These are phyloP conservation scores for Polychaeton citri DNA, from an alignment of 2,329 filamentous ascomycete genomes.

Conservation along the genomic window DNA sequence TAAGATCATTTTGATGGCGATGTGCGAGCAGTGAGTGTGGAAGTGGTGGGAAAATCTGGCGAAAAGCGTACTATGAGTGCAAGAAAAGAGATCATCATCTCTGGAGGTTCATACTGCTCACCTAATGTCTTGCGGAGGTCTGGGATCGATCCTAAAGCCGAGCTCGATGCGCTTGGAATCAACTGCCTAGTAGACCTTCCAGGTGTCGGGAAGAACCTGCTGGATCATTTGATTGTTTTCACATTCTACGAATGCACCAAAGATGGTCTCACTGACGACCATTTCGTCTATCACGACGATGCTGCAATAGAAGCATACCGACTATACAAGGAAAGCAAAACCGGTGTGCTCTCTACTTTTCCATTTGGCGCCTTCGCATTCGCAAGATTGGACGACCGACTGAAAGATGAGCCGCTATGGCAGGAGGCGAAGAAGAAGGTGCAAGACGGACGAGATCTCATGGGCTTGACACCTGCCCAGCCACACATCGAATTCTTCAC, in stretches of 20 bases:
- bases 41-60: slow-evolving; percentile 30
- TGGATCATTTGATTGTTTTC: slow-evolving; percentile 29
- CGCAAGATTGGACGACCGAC: slow-evolving; percentile 47
- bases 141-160: slow-evolving; percentile 42
- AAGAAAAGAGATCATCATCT: slow-evolving; percentile 28
- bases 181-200: slow-evolving; percentile 40
- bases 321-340: slow-evolving; percentile 44
- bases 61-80: slow-evolving; percentile 26
- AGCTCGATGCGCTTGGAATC: slow-evolving; percentile 40
- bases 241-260: slow-evolving; percentile 47
- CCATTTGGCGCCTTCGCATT: slow-evolving; percentile 52
- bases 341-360: slow-evolving; percentile 46
- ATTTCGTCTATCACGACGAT: slow-evolving; percentile 40
- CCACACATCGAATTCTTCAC: slow-evolving; percentile 51
- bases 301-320: slow-evolving; percentile 40
- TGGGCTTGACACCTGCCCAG: slow-evolving; percentile 44
- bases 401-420: slow-evolving; percentile 44
- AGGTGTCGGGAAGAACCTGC: slow-evolving; percentile 41
- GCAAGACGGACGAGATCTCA: slow-evolving; percentile 43
- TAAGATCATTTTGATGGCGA: slow-evolving; percentile 35
- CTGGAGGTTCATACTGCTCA: slow-evolving; percentile 44
- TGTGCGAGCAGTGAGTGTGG: slow-evolving; percentile 34
- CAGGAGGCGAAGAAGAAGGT: slow-evolving; percentile 32
- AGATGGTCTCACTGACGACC: slow-evolving; percentile 40
- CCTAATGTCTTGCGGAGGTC: slow-evolving; percentile 50